Percentiles rank a stretch among this genome's conserved stretches.
phyloP scores from a whole-genome alignment of 2,329 filamentous ascomycete genomes.

The Paecilomyces dactylethromorphus region DNA sequence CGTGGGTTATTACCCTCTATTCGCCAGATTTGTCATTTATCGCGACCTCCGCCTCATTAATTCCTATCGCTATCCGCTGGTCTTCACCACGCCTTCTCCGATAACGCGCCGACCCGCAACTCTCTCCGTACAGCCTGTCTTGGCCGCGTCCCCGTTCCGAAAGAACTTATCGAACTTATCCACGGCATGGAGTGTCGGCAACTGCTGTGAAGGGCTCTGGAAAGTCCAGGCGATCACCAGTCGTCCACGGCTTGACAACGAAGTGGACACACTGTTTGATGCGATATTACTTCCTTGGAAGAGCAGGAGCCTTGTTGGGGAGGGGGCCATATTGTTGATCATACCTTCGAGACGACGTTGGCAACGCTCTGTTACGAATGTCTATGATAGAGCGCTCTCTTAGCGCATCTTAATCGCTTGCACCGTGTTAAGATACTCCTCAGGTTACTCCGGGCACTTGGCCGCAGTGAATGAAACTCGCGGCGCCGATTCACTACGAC shows the following conservation, averaged over 20 bases:
- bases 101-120: background rate
- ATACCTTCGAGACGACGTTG: background rate
- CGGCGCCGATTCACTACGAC: background rate
- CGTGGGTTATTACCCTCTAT: background rate
- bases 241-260: background rate
- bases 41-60: background rate
- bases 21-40: background rate
- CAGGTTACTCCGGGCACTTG: background rate
- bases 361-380: background rate
- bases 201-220: background rate
- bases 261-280: background rate
- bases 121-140: background rate
- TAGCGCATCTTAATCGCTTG: background rate
- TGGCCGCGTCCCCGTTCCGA: background rate
- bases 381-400: background rate
- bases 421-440: background rate
- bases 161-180: background rate
- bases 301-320: background rate
- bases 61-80: background rate
- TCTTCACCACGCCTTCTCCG: background rate
- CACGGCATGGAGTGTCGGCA: background rate
- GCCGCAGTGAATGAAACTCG: background rate
- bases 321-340: background rate
- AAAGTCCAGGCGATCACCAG: background rate
- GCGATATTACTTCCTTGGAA: background rate